phyloP scores from a whole-genome alignment of 495 filamentous ascomycete species.

The Penicilliopsis zonata region DNA sequence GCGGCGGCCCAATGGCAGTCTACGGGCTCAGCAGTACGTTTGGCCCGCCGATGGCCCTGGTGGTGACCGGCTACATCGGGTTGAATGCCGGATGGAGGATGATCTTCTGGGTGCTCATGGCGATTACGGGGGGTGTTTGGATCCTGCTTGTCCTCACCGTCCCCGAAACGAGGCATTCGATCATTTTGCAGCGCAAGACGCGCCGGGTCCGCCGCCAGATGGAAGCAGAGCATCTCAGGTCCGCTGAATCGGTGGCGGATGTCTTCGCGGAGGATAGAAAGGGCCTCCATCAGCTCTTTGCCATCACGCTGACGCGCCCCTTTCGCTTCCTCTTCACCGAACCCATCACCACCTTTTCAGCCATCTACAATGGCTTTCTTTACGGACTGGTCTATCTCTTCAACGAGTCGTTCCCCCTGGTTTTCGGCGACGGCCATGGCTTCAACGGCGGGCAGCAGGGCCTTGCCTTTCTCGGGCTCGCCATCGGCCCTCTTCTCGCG shows the following conservation, averaged over 20 bases:
- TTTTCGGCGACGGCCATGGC: conserved; percentile 27
- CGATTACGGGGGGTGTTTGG: conserved; percentile 32
- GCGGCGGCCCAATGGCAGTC: conserved; percentile 47
- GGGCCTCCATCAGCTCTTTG: conserved; percentile 48
- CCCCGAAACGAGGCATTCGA: conserved; percentile 32
- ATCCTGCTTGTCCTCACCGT: conserved; percentile 25
- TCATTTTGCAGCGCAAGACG: conserved; percentile 39
- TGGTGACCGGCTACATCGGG: conserved; percentile 31
- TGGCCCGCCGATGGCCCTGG: conserved; percentile 27
- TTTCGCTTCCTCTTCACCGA: conserved; percentile 38
- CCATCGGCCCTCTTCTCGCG: conserved; percentile 27
- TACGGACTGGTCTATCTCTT: conserved; percentile 59
- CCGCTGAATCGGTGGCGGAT: conserved; percentile 25
- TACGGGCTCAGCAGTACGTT: conserved; percentile 36
- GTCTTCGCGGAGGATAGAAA: conserved; percentile 25
- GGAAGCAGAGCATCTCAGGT: conserved; percentile 37
- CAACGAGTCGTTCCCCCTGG: conserved; percentile 32
- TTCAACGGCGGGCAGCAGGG: conserved; percentile 27
- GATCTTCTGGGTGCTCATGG: conserved; percentile 36
- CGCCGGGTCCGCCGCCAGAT: conserved; percentile 36
- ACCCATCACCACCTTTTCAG: conserved; percentile 39
- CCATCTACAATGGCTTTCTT: conserved; percentile 48
- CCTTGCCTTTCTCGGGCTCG: conserved; percentile 29
- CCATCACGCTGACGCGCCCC: conserved; percentile 34
- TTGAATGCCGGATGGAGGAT: conserved; percentile 22